Evolutionary conservation across 306 rosid genomes (phyloP), one percentile per base, ranked within the genome.

Genomic region (Abrus pulchellus): DNA sequence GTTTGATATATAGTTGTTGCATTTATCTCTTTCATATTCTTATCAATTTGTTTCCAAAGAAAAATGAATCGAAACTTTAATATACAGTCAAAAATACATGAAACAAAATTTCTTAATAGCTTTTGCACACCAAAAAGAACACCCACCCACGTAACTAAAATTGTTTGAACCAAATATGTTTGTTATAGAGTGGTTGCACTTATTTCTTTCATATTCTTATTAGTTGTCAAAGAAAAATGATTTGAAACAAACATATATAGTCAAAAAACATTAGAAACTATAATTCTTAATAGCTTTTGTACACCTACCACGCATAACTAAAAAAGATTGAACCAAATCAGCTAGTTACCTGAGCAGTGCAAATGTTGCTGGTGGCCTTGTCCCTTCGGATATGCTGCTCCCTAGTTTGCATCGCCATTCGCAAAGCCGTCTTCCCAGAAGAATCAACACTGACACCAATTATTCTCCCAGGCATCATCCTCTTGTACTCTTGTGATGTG

Each of bases 371-470:
- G 57, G 99, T 96, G 59, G 99, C 99, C 91, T 96, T 96, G 87
- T 93, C 99, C 85, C 99, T 86, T 44, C 99, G 84, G 75, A 96
- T 96, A 89, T 96, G 99, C 80, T 96, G 99, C 91, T 96, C 99
- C 86, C 99, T 88, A 4, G 99, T 96, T 79, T 96, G 99, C 99
- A 96, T 96, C 1, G 99, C 99, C 99, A 96, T 96, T 73, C 99
- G 90, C 83, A 96, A 74, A 2, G 98, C 97, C n/a, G 89, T 78
- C 87, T 94, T 94, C 33, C 98, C 98, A 0, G 92, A 83, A 68
- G 98, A 91, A 86, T 96, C 99, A 73, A 96, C 93, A 78, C 99
- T 96, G 13, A 96, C 83, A 77, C 99, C 99, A 14, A 96, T 96
- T 69, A 96, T 96, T 81, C 99, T 87, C 41, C 99, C 99, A 0